Conservation (phyloP, 2,329 filamentous ascomycete species). For the Monilinia vaccinii-corymbosi region DNA sequence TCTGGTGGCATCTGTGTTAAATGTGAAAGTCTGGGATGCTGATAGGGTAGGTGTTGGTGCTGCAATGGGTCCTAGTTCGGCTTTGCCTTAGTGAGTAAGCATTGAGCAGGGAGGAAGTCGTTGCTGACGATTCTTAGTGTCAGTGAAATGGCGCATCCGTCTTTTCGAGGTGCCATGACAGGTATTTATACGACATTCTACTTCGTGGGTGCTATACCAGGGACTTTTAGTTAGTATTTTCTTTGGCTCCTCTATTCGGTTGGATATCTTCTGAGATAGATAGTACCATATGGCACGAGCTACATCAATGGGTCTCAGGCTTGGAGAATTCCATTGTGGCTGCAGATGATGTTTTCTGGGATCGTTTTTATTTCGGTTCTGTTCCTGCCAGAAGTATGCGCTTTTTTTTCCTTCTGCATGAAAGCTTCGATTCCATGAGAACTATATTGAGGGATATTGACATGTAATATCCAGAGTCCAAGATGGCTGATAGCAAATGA, state of each 20-base stretch:
- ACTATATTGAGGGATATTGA: rapidly evolving
- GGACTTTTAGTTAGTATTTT: slow-evolving; percentile 5
- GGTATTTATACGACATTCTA: slow-evolving; percentile 24
- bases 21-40: slow-evolving; percentile 13
- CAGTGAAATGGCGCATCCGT: slow-evolving; percentile 36
- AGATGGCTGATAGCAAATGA: slow-evolving; percentile 49
- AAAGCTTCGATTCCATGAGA: neutral
- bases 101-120: neutral
- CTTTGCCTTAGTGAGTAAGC: slow-evolving; percentile 14
- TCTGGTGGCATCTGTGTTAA: neutral
- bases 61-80: slow-evolving; percentile 8
- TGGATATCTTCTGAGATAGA: neutral
- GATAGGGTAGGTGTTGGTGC: slow-evolving; percentile 21
- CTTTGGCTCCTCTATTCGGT: rapidly evolving
- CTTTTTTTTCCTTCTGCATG: neutral
- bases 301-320: slow-evolving; percentile 10
- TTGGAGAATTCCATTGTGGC: slow-evolving; percentile 31
- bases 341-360: slow-evolving; percentile 23
- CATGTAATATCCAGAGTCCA: slow-evolving; percentile 27
- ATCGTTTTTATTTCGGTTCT: slow-evolving; percentile 33
- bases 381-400: slow-evolving; percentile 42
- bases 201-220: slow-evolving; percentile 20
- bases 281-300: slow-evolving; percentile 8
- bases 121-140: slow-evolving; percentile 30
- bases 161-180: slow-evolving; percentile 34